Percentiles rank a stretch among this genome's conserved stretches.
Conservation (phyloP, 768 basidiomycete genomes). For the Porphyrellus cyaneotinctus region DNA sequence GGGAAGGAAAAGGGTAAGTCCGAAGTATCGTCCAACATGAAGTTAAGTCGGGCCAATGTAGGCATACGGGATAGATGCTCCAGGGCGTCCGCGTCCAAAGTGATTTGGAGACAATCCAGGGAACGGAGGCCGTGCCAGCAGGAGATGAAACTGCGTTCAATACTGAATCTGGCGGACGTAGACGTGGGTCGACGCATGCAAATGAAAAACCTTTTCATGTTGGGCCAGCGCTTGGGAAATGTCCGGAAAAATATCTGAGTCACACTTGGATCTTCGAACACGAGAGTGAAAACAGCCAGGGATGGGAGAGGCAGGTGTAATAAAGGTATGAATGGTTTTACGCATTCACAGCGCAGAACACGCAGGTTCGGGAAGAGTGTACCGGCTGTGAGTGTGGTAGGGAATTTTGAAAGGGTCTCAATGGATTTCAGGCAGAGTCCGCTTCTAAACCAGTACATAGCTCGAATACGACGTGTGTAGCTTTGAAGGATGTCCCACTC, state of each 20-base stretch:
- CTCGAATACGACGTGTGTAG: background rate
- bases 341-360: background rate
- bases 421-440: background rate
- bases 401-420: background rate
- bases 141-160: background rate
- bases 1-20: background rate
- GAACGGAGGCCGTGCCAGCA: background rate
- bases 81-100: background rate
- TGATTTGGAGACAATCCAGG: background rate
- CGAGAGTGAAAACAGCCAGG: background rate
- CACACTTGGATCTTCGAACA: background rate
- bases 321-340: background rate
- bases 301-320: background rate
- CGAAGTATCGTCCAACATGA: background rate
- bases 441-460: background rate
- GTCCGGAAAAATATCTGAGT: background rate
- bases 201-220: background rate
- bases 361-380: background rate
- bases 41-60: background rate
- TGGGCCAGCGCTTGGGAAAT: background rate
- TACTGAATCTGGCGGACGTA: no score
- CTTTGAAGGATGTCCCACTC: background rate
- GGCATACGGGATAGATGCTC: constrained; percentile 2
- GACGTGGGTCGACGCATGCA: no score
- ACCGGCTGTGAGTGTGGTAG: background rate